Base-by-base conservation (phyloP, 2,329 filamentous ascomycete genomes). In the Sphaerulina vaccinii region DNA sequence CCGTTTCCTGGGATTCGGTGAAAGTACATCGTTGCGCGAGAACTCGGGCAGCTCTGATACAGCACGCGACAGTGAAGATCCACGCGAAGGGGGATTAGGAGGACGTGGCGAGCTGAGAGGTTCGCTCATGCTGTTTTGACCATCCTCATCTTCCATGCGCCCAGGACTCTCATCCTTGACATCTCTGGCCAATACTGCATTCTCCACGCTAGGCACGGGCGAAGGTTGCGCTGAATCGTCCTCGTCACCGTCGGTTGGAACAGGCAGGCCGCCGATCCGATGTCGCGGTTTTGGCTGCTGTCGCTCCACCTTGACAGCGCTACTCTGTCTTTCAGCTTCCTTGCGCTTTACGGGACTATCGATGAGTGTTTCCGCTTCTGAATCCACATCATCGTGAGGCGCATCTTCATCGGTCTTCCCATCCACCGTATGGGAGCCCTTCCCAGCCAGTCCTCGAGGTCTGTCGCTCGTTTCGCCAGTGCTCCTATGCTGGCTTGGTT, bases 281-380 rank as follows among this genome's bases (percentile, higher is more conserved):
- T 63, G 63, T 35, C 54, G 56, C 13, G 38, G 22, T 18, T 39
- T 48, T 15, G 55, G 51, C 27, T 57, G 54, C 23, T 57, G 54
- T 18, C 62, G 60, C 29, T 63, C 62, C 18, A 41, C 15, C 39
- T 56, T 61, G 35, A 50, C 47, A 8, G 46, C 52, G 27, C 9
- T 10, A 19, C 48, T 55, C 62, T 70, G 70, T 56, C 66, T 68
- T 56, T 66, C 57, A 19, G 69, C 67, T 49, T 68, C 66, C 45
- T 66, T 60, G 49, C 68, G 66, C 60, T 75, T 71, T 55, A 73
- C 69, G 24, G 71, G 68, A 23, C 67, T 71, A 42, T 75, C 68
- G 32, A 77, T 73, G 52, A 77, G 70, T 24, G 75, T 78, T 65
- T 78, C 75, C 45, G 75, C 75, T 64, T 78, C 75, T 13, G 74